Conservation (phyloP, 2,329 filamentous ascomycete species). For the Beauveria sp. region DNA sequence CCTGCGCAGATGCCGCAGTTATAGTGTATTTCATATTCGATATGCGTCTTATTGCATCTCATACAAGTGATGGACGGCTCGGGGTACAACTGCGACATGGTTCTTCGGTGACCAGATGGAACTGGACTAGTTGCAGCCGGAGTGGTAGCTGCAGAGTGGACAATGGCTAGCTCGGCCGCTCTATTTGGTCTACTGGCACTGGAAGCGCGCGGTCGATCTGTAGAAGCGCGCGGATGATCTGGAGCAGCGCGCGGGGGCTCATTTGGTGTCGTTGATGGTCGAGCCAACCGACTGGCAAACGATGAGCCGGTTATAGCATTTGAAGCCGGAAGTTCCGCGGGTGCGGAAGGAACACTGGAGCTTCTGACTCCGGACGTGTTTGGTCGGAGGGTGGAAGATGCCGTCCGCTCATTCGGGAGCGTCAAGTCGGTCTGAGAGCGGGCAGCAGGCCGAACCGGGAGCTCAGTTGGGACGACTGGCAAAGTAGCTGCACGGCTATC, state of each 20-base stretch:
- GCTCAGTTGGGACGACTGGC: constrained; percentile 33
- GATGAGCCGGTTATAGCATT: neutral
- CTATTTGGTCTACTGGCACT: constrained; percentile 20
- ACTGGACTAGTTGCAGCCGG: constrained; percentile 24
- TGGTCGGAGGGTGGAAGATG: constrained; percentile 30
- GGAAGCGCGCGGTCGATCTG: constrained; percentile 13
- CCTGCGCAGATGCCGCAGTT: constrained; percentile 64
- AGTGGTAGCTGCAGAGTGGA: constrained; percentile 25
- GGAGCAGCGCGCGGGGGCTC: constrained; percentile 2
- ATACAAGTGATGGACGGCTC: constrained; percentile 72
- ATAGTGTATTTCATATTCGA: constrained; percentile 83
- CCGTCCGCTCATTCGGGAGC: constrained; percentile 33
- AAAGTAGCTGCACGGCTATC: constrained; percentile 47
- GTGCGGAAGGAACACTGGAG: constrained; percentile 25
- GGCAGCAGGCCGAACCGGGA: constrained; percentile 42
- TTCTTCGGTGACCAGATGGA: constrained; percentile 30
- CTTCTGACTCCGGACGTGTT: constrained; percentile 36
- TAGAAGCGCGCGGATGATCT: constrained; percentile 12
- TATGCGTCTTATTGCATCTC: constrained; percentile 60
- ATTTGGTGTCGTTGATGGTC: neutral
- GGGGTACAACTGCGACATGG: constrained; percentile 44
- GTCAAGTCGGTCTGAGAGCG: constrained; percentile 60
- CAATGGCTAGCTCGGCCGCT: constrained; percentile 34
- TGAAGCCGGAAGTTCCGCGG: constrained; percentile 13
- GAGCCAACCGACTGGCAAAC: constrained; percentile 8